Evolutionary conservation across 257 asterid species (phyloP).

Genomic region (Solanum paucissectum): DNA sequence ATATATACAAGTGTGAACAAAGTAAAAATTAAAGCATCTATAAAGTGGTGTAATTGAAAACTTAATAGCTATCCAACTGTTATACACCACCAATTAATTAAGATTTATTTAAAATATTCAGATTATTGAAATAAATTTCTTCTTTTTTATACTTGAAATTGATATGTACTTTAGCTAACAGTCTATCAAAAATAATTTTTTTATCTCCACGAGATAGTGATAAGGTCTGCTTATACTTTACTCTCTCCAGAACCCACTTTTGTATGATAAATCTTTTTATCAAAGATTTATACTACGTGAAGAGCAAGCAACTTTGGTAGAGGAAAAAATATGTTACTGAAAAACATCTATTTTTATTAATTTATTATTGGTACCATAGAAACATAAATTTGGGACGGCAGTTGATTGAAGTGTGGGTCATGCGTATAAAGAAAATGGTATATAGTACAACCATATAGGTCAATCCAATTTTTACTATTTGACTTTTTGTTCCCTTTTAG

Average conservation of each 20-base stretch:
- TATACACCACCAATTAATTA: background rate
- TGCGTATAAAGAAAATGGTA: background rate
- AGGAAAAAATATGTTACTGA: background rate
- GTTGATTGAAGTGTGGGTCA: background rate
- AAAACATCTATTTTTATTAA: background rate
- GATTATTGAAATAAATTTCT: background rate
- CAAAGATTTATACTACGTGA: background rate
- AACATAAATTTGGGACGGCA: background rate
- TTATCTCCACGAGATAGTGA: too few species aligned
- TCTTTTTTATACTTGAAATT: too few species aligned
- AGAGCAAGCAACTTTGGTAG: background rate
- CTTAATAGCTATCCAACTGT: background rate
- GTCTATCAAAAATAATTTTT: fast-evolving
- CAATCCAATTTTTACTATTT: background rate
- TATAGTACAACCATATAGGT: background rate
- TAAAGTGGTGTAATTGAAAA: background rate
- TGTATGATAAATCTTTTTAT: background rate
- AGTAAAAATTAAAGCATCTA: background rate
- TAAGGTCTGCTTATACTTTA: fast-evolving
- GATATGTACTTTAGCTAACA: too few species aligned
- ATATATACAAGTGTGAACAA: background rate
- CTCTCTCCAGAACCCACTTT: fast-evolving
- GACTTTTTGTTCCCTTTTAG: background rate
- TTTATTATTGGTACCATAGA: background rate
- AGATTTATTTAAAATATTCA: background rate